Percentiles rank a stretch among this genome's conserved stretches.
phyloP scores from a whole-genome alignment of 2,329 filamentous ascomycete genomes.

The Aureobasidium mangrovei region DNA sequence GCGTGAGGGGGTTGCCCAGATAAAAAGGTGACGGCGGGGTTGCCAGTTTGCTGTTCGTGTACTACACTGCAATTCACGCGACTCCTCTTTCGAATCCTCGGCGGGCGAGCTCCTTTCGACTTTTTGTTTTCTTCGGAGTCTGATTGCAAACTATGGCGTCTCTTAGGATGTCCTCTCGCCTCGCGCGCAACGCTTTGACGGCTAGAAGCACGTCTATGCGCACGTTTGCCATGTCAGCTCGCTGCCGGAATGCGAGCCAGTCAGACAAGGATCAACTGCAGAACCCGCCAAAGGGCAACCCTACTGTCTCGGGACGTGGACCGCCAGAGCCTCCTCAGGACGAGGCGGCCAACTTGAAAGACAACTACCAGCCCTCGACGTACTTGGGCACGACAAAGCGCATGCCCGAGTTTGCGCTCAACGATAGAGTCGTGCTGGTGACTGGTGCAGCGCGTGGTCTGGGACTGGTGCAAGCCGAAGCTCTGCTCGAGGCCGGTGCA shows the following conservation, averaged over 20 bases:
- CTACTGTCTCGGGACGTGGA: slow-evolving; percentile 22
- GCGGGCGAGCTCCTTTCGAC: too few species aligned
- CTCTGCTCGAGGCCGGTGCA: slow-evolving; percentile 65
- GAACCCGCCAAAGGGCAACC: slow-evolving; percentile 25
- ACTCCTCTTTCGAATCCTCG: too few species aligned
- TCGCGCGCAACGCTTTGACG: neutral
- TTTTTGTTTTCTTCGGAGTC: too few species aligned
- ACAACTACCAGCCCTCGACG: slow-evolving; percentile 24
- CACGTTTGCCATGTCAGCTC: neutral
- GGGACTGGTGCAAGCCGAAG: slow-evolving; percentile 65
- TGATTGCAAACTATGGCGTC: too few species aligned
- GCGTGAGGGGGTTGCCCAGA: too few species aligned
- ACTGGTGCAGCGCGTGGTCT: slow-evolving; percentile 65
- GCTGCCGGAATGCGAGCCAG: neutral
- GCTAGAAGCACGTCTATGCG: neutral
- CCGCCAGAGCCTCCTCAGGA: slow-evolving; percentile 25
- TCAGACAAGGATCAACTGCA: slow-evolving; percentile 16
- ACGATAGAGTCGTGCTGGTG: slow-evolving; percentile 60
- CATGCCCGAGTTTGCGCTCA: slow-evolving; percentile 67
- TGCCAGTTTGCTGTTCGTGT: too few species aligned
- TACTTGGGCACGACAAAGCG: slow-evolving; percentile 30
- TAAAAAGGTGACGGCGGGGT: too few species aligned
- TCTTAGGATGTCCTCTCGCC: neutral
- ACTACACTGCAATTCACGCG: too few species aligned
- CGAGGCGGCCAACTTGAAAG: slow-evolving; percentile 24